These are phyloP conservation scores for Lasiodiplodia sp. DNA, from an alignment of 2,329 filamentous ascomycete genomes.

Conservation along the genomic window DNA sequence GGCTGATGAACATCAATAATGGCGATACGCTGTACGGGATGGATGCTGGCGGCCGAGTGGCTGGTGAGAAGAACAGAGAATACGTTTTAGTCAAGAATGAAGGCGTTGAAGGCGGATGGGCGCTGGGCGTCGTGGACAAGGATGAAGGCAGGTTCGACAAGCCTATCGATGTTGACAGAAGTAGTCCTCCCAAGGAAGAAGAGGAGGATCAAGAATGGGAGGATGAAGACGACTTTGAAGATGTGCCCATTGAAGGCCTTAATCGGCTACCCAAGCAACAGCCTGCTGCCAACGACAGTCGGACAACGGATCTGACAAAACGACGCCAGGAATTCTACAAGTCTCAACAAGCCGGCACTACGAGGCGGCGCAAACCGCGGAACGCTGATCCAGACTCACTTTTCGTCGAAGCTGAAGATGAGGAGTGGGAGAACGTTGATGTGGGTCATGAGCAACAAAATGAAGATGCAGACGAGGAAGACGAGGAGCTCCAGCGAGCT, in stretches of 20 bases:
- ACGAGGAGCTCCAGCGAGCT: constrained; percentile 79
- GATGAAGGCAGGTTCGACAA: constrained; percentile 82
- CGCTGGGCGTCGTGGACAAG: constrained; percentile 87
- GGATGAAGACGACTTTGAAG: constrained; percentile 85
- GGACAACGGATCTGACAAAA: constrained; percentile 47
- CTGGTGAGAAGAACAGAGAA: constrained; percentile 87
- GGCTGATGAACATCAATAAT: constrained; percentile 85
- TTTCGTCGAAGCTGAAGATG: constrained; percentile 45
- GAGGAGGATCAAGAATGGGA: constrained; percentile 68
- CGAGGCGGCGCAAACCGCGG: constrained; percentile 35
- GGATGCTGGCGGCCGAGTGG: constrained; percentile 74
- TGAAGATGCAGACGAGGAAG: constrained; percentile 62
- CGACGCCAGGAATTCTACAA: constrained; percentile 58
- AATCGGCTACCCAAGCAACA: constrained; percentile 77
- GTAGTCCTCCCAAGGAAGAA: constrained; percentile 55
- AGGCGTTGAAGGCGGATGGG: constrained; percentile 94
- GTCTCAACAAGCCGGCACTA: constrained; percentile 38
- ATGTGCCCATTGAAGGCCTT: constrained; percentile 88
- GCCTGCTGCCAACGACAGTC: constrained; percentile 46
- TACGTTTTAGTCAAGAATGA: constrained; percentile 97
- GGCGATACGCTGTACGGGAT: constrained; percentile 63
- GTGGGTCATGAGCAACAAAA: constrained; percentile 53
- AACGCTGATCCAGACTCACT: constrained; percentile 22
- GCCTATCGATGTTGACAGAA: constrained; percentile 88
- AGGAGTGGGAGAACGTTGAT: constrained; percentile 50